Evolutionary conservation across 208 protist species (phyloP), one percentile per base, ranked within the genome.

Genomic region (Trypanosoma avium): DNA sequence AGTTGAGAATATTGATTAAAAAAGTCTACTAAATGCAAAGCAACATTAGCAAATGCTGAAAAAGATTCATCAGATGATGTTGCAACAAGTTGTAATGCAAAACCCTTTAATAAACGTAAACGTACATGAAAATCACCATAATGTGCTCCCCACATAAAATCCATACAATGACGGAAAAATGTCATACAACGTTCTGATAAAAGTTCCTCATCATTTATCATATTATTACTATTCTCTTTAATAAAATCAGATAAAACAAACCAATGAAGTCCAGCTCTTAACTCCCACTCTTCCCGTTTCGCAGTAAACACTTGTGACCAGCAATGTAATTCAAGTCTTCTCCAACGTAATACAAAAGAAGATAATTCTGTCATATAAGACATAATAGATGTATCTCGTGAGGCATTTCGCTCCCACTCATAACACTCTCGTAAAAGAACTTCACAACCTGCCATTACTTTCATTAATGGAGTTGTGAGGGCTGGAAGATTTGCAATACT

Each of bases 321-420:
- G 77, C 82, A 94, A 57, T 97, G 82, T 49, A 99, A 72, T 79
- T 99, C 98, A 27, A 99, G 73, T 40, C 94, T 86, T 36, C 98
- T 88, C 98, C 98, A 99, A 21, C 97, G 92, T 21, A 98, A 77
- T 53, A 99, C 92, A 56, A 99, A 91, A 9, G 75, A 66, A 8
- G 83, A 93, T 3, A 98, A 74, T 52, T 86, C 67, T 32, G 83
- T 89, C 64, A 98, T 93, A 75, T 98, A 84, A 7, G 47, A 38
- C 30, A 91, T 77, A 19, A 99, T 67, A 4, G 96, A 98, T 4
- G 97, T 86, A 32, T 79, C 79, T 36, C 90, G 89, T 4, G 84
- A 81, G 0, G 97, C 95, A 78, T 97, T 97, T 61, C 92, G 77
- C 68, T 99, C 97, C 97, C 97, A 99, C 61, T 99, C 96, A 64